Conservation (phyloP, 2,329 filamentous ascomycete genomes). For the Dendrostoma leiphaemia region DNA sequence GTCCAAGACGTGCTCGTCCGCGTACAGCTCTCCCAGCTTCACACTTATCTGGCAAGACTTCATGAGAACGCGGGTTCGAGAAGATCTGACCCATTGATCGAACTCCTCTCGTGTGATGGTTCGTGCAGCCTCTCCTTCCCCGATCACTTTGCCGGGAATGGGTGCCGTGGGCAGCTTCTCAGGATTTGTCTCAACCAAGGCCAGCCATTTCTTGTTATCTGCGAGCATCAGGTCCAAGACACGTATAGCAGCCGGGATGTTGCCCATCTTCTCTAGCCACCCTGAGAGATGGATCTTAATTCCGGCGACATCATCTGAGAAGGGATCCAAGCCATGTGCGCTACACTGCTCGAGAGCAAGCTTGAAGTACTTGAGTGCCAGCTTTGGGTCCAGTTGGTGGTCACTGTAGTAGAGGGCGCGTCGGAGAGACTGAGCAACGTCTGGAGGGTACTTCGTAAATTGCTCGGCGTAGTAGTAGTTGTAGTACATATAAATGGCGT, state of each 20-base stretch:
- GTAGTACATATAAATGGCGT: conserved; percentile 46
- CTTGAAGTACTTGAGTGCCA: conserved; percentile 81
- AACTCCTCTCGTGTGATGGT: conserved; percentile 30
- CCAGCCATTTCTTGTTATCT: conserved; percentile 66
- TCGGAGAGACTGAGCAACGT: conserved; percentile 75
- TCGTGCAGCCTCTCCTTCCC: conserved; percentile 27
- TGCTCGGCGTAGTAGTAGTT: conserved; percentile 54
- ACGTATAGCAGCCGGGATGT: conserved; percentile 68
- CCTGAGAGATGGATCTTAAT: conserved; percentile 79
- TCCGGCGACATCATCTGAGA: conserved; percentile 87
- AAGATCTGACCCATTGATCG: conserved; percentile 35
- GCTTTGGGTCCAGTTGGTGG: conserved; percentile 67
- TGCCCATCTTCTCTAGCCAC: conserved; percentile 71
- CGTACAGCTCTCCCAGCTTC: conserved; percentile 83
- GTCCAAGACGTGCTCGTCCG: conserved; percentile 71
- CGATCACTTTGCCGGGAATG: conserved; percentile 19
- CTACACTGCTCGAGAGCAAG: conserved; percentile 72
- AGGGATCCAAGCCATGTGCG: conserved; percentile 77
- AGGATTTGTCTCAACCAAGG: conserved; percentile 47
- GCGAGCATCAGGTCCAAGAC: conserved; percentile 73
- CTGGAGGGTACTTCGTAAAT: conserved; percentile 61
- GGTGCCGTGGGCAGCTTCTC: conserved; percentile 26
- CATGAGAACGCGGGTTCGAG: conserved; percentile 64
- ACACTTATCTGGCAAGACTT: conserved; percentile 75
- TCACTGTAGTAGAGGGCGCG: conserved; percentile 86